A percentile compares a stretch with the other conserved stretches of the same genome.
Evolutionary conservation across 1,284 basidiomycete genomes (phyloP).

Genomic region (Phellopilus nigrolimitatus): DNA sequence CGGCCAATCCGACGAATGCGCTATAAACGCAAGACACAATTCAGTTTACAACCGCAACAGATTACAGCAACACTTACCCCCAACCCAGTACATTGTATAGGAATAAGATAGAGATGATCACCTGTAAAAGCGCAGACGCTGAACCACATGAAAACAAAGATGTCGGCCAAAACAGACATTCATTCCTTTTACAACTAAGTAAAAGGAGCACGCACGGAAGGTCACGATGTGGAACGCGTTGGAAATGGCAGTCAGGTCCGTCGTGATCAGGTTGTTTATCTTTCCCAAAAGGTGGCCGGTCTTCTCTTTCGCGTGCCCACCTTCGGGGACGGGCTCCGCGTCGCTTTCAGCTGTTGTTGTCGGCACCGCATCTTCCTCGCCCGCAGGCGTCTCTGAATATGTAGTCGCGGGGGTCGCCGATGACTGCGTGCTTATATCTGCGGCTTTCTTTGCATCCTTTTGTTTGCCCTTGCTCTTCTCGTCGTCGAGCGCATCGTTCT

Average conservation of each 20-base stretch:
- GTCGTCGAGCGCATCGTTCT: no score
- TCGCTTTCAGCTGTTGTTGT: not conserved
- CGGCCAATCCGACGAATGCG: no score
- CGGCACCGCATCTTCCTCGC: not conserved
- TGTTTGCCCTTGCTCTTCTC: no score
- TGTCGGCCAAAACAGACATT: slow-evolving; percentile 15
- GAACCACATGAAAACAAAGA: not conserved
- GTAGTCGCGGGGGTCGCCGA: slow-evolving; percentile 4
- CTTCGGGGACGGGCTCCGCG: not conserved
- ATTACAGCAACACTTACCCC: slow-evolving; percentile 9
- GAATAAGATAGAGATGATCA: slow-evolving; percentile 28
- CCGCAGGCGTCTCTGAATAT: slow-evolving; percentile 1
- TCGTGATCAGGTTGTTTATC: slow-evolving; percentile 33
- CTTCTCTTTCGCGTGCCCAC: no score
- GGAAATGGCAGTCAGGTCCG: slow-evolving; percentile 22
- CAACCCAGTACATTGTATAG: slow-evolving; percentile 30
- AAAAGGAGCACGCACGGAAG: slow-evolving; percentile 11
- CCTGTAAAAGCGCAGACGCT: slow-evolving; percentile 25
- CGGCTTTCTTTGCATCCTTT: not conserved
- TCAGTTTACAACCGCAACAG: no score
- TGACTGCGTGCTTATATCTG: not conserved
- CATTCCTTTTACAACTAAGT: no score
- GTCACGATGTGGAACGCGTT: slow-evolving; percentile 18
- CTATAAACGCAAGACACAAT: slow-evolving; percentile 17
- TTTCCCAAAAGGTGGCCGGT: slow-evolving; percentile 32